phyloP scores from a whole-genome alignment of 129 eudicot species.

The Escallonia herrerae region DNA sequence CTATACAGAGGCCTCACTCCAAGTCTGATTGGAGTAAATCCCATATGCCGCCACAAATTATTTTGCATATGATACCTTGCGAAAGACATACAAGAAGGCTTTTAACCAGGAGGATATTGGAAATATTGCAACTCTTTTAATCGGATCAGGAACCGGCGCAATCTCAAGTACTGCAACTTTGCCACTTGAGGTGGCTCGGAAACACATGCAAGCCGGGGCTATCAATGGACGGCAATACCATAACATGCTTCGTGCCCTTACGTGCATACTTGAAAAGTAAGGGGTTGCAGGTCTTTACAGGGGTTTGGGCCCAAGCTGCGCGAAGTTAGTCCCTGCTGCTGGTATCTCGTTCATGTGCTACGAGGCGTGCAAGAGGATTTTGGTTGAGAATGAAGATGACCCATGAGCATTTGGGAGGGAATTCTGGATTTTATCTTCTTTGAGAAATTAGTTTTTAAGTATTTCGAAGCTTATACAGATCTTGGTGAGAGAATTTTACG shows the following conservation, averaged over 20 bases:
- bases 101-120: slow-evolving; percentile 57
- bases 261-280: slow-evolving; percentile 67
- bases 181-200: slow-evolving; percentile 90
- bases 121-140: slow-evolving; percentile 66
- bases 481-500: not conserved
- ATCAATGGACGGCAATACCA: slow-evolving; percentile 61
- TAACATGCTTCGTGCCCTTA: slow-evolving; percentile 77
- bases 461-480: not conserved
- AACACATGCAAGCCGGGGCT: slow-evolving; percentile 94
- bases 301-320: slow-evolving; percentile 84
- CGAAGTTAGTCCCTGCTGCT: too few species aligned
- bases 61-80: slow-evolving; percentile 68
- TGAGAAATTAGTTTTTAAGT: not conserved
- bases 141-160: slow-evolving; percentile 85
- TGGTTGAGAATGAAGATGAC: slow-evolving; percentile 61
- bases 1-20: slow-evolving; percentile 85
- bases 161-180: slow-evolving; percentile 76
- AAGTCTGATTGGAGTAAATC: slow-evolving; percentile 66
- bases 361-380: slow-evolving; percentile 84
- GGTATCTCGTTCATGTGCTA: slow-evolving; percentile 97
- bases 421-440: too few species aligned
- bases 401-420: slow-evolving; percentile 28
- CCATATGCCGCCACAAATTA: slow-evolving; percentile 90
- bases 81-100: slow-evolving; percentile 58
- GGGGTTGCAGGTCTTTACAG: slow-evolving; percentile 63